These are phyloP conservation scores for Saksenaea vasiformis DNA, from an alignment of 371 early-diverging fungal species.

Conservation along the genomic window DNA sequence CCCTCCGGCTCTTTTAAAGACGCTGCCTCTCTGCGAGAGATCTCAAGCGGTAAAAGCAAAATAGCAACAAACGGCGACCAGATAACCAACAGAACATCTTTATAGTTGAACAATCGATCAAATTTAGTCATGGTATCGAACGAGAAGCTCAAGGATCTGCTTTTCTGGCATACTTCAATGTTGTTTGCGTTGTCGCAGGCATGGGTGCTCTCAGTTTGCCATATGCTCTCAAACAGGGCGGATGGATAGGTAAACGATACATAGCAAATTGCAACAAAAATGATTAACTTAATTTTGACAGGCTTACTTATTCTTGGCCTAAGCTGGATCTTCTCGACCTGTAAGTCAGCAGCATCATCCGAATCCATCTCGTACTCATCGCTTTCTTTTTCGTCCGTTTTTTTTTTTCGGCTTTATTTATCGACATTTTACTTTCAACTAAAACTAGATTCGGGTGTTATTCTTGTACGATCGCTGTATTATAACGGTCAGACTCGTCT, in stretches of 20 bases:
- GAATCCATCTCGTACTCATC: neutral
- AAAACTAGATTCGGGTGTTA: conserved; percentile 18
- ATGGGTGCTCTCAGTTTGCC: conserved; percentile 82
- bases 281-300: conserved; percentile 5
- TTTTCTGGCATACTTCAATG: conserved; percentile 55
- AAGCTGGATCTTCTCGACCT: conserved; percentile 42
- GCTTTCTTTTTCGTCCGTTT: neutral
- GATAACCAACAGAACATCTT: neutral
- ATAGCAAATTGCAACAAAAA: neutral
- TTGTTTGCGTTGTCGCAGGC: conserved; percentile 76
- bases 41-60: conserved; percentile 2
- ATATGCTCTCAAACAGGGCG: conserved; percentile 73
- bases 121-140: conserved; percentile 37
- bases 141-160: conserved; percentile 32
- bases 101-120: conserved; percentile 6
- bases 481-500: conserved; percentile 38
- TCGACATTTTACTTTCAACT: neutral
- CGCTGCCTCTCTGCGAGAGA: conserved; percentile 8
- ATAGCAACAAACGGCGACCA: neutral
- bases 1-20: conserved; percentile 10
- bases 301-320: conserved; percentile 41
- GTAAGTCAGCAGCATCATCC: conserved; percentile 22
- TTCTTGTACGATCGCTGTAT: conserved; percentile 28
- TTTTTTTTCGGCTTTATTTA: neutral
- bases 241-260: conserved; percentile 69